These are phyloP conservation scores for Colletotrichum siamense DNA, from an alignment of 2,329 filamentous ascomycete genomes.

Conservation along the genomic window DNA sequence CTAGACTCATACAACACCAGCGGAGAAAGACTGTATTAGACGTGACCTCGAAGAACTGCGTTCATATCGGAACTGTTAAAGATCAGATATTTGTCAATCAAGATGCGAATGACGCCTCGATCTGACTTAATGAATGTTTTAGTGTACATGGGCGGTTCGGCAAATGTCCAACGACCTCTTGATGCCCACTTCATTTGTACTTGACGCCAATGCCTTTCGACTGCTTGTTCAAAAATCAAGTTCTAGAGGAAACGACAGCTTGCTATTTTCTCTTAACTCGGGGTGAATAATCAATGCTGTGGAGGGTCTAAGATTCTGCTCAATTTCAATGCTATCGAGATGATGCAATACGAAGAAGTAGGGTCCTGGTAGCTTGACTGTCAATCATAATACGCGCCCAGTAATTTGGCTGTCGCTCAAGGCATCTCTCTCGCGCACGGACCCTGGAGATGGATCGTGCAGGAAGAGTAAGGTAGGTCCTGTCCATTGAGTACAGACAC, in stretches of 20 bases:
- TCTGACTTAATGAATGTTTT: not conserved
- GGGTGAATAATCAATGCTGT: accelerated
- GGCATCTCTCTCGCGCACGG: not conserved
- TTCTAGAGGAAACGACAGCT: not conserved
- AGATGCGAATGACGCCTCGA: not conserved
- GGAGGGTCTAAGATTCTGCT: not conserved
- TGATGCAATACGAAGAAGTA: not conserved
- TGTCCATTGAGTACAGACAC: not conserved
- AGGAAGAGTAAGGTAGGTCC: not conserved
- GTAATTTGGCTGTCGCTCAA: not conserved
- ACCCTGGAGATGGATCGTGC: not conserved
- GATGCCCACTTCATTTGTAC: not conserved
- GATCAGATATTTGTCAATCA: not conserved
- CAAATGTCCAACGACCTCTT: not conserved
- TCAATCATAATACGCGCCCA: not conserved
- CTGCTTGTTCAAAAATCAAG: not conserved
- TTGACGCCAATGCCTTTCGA: not conserved
- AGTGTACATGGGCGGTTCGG: too few species aligned
- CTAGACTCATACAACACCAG: not conserved
- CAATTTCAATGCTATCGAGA: not conserved
- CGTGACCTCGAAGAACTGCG: not conserved
- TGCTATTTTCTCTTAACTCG: not conserved
- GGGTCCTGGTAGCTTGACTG: not conserved
- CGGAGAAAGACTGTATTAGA: not conserved
- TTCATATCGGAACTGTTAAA: not conserved